Base-by-base conservation (phyloP, 2,329 filamentous ascomycete species). In the Acrodontium crateriforme region DNA sequence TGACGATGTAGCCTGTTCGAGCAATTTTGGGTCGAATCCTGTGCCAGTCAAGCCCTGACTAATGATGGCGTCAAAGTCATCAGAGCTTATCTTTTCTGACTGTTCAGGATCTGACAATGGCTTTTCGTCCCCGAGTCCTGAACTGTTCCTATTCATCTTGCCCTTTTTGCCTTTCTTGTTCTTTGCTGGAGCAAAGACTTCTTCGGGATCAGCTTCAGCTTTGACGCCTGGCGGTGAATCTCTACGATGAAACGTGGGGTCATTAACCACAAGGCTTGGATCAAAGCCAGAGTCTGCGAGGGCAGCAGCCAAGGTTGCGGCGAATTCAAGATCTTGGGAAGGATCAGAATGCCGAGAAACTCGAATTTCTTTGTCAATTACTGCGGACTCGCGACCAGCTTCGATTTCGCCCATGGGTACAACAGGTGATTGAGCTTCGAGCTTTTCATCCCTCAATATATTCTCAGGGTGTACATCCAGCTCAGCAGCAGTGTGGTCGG, bases 241-340 rank as follows among this genome's bases (percentile, higher is more conserved):
- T 37, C 50, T 34, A 7, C 50, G 44, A 24, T 52, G 48, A 31
- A 52, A 55, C 0, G 34, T 28, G 12, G 55, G 50, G 35, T 63
- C 54, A 13, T 61, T 49, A 24, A 62, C 47, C 5, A 63, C 59
- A 17, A 60, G 45, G 25, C 56, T 47, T 4, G 58, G 51, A 37
- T 63, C 48, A 37, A 65, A 64, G 17, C 60, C 60, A 15, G 57
- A 60, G 27, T 59, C 54, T 31, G 56, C 49, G 9, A 65, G 40
- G 16, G 58, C 59, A 27, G 58, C 60, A 13, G 60, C 59, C 6
- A 65, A 42, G 4, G 59, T 58, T 4, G 59, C 60, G 14, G 61
- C 56, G 29, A 65, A 64, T 35, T 63, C 60, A 18, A 60, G 52
- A 25, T 62, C 56, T 6, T 40, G 40, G 8, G 45, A 36, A 14